These are phyloP conservation scores for Strobilomyces confusus DNA, from an alignment of 768 basidiomycete genomes.

Conservation along the genomic window DNA sequence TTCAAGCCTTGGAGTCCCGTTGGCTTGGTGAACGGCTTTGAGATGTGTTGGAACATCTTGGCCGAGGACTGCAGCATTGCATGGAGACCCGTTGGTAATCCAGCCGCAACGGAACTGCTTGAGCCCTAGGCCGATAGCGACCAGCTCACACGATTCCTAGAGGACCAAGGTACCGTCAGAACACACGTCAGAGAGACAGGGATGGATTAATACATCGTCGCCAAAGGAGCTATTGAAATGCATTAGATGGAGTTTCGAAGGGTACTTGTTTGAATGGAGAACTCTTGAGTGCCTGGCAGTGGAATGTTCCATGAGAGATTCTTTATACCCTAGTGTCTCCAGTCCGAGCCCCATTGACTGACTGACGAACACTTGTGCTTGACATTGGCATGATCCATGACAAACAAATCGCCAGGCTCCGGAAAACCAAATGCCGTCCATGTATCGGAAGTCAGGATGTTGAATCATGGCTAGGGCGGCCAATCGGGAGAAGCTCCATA, in stretches of 20 bases:
- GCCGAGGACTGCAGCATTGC: conserved; percentile 10
- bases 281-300: neutral
- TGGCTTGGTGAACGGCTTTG: conserved; percentile 8
- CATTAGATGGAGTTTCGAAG: neutral
- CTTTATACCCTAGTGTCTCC: conserved; percentile 13
- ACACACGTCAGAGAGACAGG: neutral
- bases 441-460: neutral
- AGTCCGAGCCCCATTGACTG: neutral
- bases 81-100: conserved; percentile 7
- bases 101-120: conserved; percentile 11
- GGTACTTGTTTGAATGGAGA: neutral
- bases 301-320: neutral
- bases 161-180: neutral
- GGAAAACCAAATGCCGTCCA: conserved; percentile 4
- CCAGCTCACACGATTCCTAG: conserved; percentile 11
- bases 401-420: conserved; percentile 12
- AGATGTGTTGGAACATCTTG: conserved; percentile 16
- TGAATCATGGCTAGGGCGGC: neutral
- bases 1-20: neutral
- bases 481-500: neutral
- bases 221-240: conserved; percentile 6
- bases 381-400: conserved; percentile 16
- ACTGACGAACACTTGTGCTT: neutral
- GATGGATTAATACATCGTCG: conserved; percentile 11
- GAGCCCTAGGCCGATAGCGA: conserved; percentile 1